A percentile compares a stretch with the other conserved stretches of the same genome.
phyloP scores from a whole-genome alignment of 352 stramenopile genomes.

The Pythium insidiosum region DNA sequence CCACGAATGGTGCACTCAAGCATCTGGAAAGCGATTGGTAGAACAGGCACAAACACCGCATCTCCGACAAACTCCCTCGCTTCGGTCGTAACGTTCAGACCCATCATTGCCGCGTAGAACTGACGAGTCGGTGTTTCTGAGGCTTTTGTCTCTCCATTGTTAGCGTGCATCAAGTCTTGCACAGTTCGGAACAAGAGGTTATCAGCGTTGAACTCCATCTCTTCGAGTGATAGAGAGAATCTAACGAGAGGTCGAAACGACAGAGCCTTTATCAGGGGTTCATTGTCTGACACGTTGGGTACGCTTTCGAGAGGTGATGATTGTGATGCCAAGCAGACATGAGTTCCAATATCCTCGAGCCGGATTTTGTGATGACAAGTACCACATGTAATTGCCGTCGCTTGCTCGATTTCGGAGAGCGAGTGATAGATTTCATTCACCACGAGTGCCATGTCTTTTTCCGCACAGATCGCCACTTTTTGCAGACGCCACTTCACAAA shows the following conservation, averaged over 20 bases:
- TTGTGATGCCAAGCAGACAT: conserved; percentile 22
- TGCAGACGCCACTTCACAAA: conserved; percentile 49
- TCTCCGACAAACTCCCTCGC: conserved; percentile 53
- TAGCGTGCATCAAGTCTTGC: conserved; percentile 12
- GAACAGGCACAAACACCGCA: conserved; percentile 50
- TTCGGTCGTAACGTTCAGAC: conserved; percentile 49
- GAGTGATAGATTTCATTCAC: conserved; percentile 48
- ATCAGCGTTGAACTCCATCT: conserved; percentile 39
- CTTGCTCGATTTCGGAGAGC: conserved; percentile 43
- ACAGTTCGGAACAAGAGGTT: conserved; percentile 20
- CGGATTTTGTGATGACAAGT: conserved; percentile 50
- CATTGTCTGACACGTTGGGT: too few species aligned
- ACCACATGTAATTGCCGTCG: conserved; percentile 42
- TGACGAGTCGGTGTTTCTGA: conserved; percentile 7
- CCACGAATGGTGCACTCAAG: conserved; percentile 56
- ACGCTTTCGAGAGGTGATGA: neutral
- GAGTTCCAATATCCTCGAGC: conserved; percentile 42
- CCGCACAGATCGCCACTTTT: conserved; percentile 27
- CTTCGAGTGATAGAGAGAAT: conserved; percentile 40
- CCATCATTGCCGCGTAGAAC: conserved; percentile 21
- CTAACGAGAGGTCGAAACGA: neutral
- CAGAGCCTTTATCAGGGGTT: neutral
- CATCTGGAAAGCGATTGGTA: conserved; percentile 64
- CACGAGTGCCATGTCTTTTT: conserved; percentile 34
- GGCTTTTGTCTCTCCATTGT: neutral